Conservation (phyloP, 1,284 basidiomycete species). For the Malassezia pachydermatis region DNA sequence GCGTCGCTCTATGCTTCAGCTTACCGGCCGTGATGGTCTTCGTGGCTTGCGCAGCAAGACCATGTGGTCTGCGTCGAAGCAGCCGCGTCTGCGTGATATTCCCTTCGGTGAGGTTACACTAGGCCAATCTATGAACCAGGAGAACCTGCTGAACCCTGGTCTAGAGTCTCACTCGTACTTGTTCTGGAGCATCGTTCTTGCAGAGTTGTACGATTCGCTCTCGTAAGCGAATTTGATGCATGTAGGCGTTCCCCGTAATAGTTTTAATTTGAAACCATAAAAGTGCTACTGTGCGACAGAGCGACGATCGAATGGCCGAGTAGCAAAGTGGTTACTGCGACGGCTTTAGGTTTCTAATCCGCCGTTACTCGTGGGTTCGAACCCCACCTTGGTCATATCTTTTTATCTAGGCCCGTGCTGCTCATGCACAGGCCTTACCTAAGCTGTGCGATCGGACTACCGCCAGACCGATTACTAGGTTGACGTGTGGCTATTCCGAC, state of each 20-base stretch:
- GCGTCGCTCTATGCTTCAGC: conserved; percentile 22
- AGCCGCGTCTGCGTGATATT: conserved; percentile 14
- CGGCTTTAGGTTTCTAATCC: conserved; percentile 16
- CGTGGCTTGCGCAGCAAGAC: conserved; percentile 24
- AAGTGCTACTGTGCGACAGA: background rate
- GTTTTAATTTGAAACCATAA: too few species aligned
- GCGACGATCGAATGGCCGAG: conserved; percentile 7
- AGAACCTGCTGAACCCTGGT: conserved; percentile 21
- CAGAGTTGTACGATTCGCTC: conserved; percentile 4
- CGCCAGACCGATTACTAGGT: too few species aligned
- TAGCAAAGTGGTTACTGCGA: conserved; percentile 22
- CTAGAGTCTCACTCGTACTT: conserved; percentile 19
- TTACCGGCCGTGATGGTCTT: conserved; percentile 28
- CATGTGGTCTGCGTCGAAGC: background rate
- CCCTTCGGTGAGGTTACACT: conserved; percentile 26
- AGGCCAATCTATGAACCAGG: conserved; percentile 28
- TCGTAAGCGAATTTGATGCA: background rate
- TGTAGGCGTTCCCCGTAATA: too few species aligned
- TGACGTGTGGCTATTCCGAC: too few species aligned
- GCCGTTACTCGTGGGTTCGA: conserved; percentile 24
- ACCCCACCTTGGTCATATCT: conserved; percentile 18
- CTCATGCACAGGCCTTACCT: too few species aligned
- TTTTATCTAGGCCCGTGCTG: conserved; percentile 1
- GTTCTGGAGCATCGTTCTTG: conserved; percentile 14
- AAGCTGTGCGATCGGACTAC: too few species aligned